Base-by-base conservation (phyloP, 108 stramenopile genomes). In the Nitzschia putrida region DNA sequence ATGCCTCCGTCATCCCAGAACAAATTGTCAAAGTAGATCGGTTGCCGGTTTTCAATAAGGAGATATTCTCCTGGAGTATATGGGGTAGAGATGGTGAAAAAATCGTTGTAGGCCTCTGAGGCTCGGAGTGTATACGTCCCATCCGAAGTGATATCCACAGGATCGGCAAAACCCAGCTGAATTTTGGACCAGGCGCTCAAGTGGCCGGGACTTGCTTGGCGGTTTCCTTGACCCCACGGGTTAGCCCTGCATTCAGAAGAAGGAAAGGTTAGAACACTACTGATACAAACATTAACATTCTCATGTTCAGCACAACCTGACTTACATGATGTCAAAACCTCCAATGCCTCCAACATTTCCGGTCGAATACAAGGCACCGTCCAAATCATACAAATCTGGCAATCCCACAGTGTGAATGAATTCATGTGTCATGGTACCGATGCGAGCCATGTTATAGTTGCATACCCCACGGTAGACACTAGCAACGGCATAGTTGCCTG, bases 11-110 rank as follows among this genome's bases (percentile, higher is more conserved):
- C 66, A 22, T 63, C 66, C 37, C 63, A 73, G 14, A 85, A 51
- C 14, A 61, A 38, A 16, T 77, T 61, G 59, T 84, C 87, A 25
- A 71, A 85, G 11, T 25, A 18, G 20, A 78, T 47, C 37, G 83
- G 81, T 64, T 91, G 87, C 43, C 87, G 73, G 63, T 91, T 91
- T 69, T 91, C 90, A 66, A 91, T 86, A 20, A 91, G 51, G 25
- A 91, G 61, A 49, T 91, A 91, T 64, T 91, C 90, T 25, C 66
- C 61, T 1, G 49, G 23, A 16, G 66, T 53, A 64, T 68, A 91
- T 37, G 79, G 79, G 1, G 53, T 45, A 6, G 58, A 22, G 44
- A 91, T 80, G 9, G 41, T 74, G 70, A 86, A 91, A 9, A 68
- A 70, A 11, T 80, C 65, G 11, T 72, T 69, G 66, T 66, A 64